Conservation (phyloP, 2,329 filamentous ascomycete genomes). For the Colletotrichum shisoi region DNA sequence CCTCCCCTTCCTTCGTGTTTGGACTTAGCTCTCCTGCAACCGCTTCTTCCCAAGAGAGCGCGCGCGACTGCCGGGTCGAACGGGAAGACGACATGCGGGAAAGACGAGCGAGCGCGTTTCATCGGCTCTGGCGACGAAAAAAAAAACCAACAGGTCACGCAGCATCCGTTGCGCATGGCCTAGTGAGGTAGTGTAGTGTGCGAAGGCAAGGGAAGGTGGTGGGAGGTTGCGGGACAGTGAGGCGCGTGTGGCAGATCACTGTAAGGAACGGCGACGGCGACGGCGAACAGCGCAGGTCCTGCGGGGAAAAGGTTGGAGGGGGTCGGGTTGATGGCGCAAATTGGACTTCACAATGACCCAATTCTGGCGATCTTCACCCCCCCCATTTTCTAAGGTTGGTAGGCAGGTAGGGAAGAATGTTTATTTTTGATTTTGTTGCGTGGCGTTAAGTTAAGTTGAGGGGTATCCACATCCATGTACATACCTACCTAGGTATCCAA, state of each 20-base stretch:
- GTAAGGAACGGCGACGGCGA: slow-evolving; percentile 11
- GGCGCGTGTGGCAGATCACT: neutral
- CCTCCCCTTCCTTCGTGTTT: neutral
- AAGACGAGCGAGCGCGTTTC: slow-evolving; percentile 17
- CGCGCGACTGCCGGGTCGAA: neutral
- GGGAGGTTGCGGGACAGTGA: neutral
- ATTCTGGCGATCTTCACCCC: slow-evolving; percentile 24
- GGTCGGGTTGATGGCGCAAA: slow-evolving; percentile 26
- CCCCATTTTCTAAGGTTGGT: too few relatives aligned
- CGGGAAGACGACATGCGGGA: slow-evolving; percentile 6
- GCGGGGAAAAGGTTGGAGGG: slow-evolving; percentile 9
- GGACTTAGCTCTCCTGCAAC: slow-evolving; percentile 10
- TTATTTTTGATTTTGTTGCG: slow-evolving; percentile 1
- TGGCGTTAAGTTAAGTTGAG: too few relatives aligned
- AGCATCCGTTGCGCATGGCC: neutral
- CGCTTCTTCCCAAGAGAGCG: slow-evolving; percentile 6
- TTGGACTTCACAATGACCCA: slow-evolving; percentile 20
- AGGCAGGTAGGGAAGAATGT: neutral
- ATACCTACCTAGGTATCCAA: too few relatives aligned
- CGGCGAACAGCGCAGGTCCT: neutral
- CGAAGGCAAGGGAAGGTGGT: too few relatives aligned
- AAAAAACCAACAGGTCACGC: slow-evolving; percentile 20
- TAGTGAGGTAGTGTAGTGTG: neutral
- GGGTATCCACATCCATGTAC: too few relatives aligned
- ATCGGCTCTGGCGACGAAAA: slow-evolving; percentile 22